Evolutionary conservation across 2,329 filamentous ascomycete species (phyloP).

Genomic region (Ophiocordyceps camponoti-leonardi): DNA sequence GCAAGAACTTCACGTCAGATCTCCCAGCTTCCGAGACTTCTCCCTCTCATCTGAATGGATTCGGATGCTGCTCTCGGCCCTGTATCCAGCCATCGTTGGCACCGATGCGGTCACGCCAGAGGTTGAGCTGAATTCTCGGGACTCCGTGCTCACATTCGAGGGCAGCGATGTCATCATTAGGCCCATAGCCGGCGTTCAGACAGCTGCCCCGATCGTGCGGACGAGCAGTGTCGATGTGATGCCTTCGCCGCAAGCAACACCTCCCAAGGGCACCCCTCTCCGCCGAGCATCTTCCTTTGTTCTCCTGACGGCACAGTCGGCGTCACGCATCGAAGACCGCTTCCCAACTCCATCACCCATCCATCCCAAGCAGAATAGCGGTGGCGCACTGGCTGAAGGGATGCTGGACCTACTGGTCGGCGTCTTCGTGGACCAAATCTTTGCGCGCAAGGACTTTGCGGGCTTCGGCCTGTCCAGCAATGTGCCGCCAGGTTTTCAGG

Average conservation of each 20-base stretch:
- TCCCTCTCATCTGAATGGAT: conserved; percentile 65
- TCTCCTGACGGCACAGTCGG: conserved; percentile 57
- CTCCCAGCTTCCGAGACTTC: conserved; percentile 66
- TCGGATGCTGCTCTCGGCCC: conserved; percentile 56
- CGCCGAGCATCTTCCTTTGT: conserved; percentile 83
- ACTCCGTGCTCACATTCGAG: conserved; percentile 68
- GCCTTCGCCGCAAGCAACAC: conserved; percentile 27
- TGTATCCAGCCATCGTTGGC: conserved; percentile 81
- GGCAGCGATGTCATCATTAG: conserved; percentile 72
- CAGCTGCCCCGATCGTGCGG: conserved; percentile 53
- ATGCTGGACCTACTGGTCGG: conserved; percentile 61
- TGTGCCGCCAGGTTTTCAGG: conserved; percentile 79
- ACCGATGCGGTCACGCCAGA: conserved; percentile 70
- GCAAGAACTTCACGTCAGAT: conserved; percentile 60
- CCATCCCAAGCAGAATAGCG: conserved; percentile 31
- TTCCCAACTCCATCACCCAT: conserved; percentile 22
- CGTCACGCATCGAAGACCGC: conserved; percentile 35
- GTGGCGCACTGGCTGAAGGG: conserved; percentile 56
- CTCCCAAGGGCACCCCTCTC: conserved; percentile 41
- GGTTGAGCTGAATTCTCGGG: conserved; percentile 70
- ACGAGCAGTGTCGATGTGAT: conserved; percentile 43
- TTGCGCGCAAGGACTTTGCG: conserved; percentile 75
- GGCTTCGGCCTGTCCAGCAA: conserved; percentile 76
- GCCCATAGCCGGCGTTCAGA: conserved; percentile 42
- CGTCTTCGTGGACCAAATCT: conserved; percentile 73